Conservation (phyloP, 495 filamentous ascomycete species). For the Cryomyces antarcticus region DNA sequence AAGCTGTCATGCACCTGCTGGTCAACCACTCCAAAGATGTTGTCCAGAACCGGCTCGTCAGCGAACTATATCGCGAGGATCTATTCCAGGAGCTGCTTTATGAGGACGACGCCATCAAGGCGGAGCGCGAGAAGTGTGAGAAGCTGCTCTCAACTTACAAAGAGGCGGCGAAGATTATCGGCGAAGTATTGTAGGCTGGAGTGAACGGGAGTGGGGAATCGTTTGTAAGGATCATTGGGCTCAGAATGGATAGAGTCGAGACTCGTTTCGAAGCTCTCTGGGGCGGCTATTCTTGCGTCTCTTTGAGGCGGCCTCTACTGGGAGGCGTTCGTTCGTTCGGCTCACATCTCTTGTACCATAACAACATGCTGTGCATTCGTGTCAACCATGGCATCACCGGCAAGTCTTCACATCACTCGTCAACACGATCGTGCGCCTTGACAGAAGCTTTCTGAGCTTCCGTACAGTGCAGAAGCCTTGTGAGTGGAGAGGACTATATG, state of each 20-base stretch:
- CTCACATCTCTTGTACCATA: no score
- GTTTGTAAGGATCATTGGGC: background rate
- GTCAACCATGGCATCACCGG: no score
- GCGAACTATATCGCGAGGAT: constrained; percentile 85
- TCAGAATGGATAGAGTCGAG: background rate
- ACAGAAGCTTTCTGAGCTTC: no score
- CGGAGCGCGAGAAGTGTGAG: constrained; percentile 95
- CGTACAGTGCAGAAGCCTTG: no score
- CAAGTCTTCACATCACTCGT: no score
- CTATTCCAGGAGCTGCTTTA: constrained; percentile 86
- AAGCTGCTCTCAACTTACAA: constrained; percentile 82
- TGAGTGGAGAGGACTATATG: no score
- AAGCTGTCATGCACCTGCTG: constrained; percentile 95
- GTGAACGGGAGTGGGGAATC: background rate
- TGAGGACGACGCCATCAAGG: constrained; percentile 92
- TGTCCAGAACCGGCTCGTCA: constrained; percentile 90
- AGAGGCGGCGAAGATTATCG: constrained; percentile 92
- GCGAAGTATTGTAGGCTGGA: constrained; percentile 62
- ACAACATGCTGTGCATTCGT: no score
- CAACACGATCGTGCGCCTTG: no score
- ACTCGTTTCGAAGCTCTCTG: no score
- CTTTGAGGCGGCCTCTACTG: no score
- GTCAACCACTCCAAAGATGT: constrained; percentile 97
- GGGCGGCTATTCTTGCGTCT: no score
- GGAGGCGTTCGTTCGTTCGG: no score